phyloP scores from a whole-genome alignment of 257 asterid species.

The Plantago ovata region DNA sequence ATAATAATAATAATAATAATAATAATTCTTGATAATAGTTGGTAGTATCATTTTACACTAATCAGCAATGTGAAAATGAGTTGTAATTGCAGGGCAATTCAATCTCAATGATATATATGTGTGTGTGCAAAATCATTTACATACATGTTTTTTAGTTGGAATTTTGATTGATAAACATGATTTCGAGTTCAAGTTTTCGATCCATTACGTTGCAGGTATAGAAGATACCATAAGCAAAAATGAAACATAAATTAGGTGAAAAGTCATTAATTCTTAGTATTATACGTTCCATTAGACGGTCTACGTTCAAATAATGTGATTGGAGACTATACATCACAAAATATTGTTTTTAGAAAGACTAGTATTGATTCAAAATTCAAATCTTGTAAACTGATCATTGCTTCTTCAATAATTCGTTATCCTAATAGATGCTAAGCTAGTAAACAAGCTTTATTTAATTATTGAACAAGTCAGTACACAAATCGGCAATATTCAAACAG shows the following conservation, averaged over 20 bases:
- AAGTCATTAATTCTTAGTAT: not conserved
- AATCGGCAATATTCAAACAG: not conserved
- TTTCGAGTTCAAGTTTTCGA: too few species aligned
- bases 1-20: not conserved
- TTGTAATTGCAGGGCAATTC: too few species aligned
- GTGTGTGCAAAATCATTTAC: too few species aligned
- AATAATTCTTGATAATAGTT: too few species aligned
- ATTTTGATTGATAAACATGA: too few species aligned
- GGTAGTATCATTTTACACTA: too few species aligned
- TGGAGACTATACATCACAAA: not conserved
- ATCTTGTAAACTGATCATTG: not conserved
- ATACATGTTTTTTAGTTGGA: too few species aligned
- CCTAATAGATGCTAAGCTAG: slow-evolving; percentile 3
- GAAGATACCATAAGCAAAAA: too few species aligned
- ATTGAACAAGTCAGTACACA: not conserved
- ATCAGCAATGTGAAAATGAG: too few species aligned
- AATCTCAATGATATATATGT: too few species aligned
- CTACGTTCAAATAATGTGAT: not conserved
- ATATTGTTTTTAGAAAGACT: slow-evolving; percentile 1
- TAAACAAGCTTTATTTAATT: not conserved
- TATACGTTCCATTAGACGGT: not conserved
- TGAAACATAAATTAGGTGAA: too few species aligned
- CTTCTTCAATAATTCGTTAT: slow-evolving; percentile 1
- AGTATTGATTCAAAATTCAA: slow-evolving; percentile 1
- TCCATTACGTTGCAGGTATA: too few species aligned